Evolutionary conservation across 2,329 filamentous ascomycete species (phyloP), one percentile per base, ranked within the genome.

Genomic region (Sporothrix dimorphospora): DNA sequence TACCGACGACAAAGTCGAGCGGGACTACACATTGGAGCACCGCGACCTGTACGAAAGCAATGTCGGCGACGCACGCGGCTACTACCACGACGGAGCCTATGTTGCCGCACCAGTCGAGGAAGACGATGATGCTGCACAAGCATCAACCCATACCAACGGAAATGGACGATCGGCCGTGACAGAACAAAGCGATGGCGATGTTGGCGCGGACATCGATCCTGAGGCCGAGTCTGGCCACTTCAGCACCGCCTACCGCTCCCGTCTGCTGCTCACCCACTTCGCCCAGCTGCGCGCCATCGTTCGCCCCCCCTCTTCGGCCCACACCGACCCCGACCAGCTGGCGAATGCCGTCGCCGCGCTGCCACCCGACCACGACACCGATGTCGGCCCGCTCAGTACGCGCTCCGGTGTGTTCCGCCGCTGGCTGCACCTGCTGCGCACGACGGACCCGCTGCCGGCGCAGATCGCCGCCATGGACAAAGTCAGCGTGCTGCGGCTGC

Each of bases 1-100:
- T 4, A 49, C 40, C n/a, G 77, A 81, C 66, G 77, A 79, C n/a
- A 24, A 42, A 1, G 34, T 34, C 5, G 72, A 69, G 73, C 78
- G 45, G 27, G 77, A 77, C 24, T 77, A 78, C 30, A 77, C 78
- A 34, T 74, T 74, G 3, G 70, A 79, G 3, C 83, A 86, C 38
- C 72, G 79, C 81, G 79, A 78, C 42, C 83, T 87, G 55, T 89
- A 89, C 77, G 77, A 83, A 9, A 79, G 83, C 72, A 84, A 84
- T 6, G 74, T 81, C 24, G 85, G 86, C 70, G 88, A 91, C 76
- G 82, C 84, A 27, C 82, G 87, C 71, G 92, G 91, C 12, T 90
- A 89, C 78, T 96, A 93, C 79, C 83, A 89, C 19, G 92, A 97
- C 76, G 94, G 94, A 66, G 92, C 93, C 49, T 97, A 94, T 79